phyloP scores from a whole-genome alignment of 2,329 filamentous ascomycete genomes.

The Aaosphaeria arxii region DNA sequence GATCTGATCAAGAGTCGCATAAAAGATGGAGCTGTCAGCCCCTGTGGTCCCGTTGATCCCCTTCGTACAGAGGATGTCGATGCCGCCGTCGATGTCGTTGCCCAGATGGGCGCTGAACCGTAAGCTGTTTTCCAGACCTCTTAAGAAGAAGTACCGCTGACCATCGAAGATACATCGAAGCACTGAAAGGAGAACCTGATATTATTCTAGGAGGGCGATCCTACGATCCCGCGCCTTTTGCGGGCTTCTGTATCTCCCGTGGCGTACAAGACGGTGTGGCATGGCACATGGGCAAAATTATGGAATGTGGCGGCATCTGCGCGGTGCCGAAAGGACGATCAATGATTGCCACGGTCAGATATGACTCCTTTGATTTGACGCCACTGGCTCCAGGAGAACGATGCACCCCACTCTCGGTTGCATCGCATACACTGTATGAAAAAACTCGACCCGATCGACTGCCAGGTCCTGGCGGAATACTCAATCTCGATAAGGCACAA shows the following conservation, averaged over 20 bases:
- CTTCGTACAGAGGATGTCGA: conserved; percentile 38
- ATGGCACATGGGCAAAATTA: conserved; percentile 52
- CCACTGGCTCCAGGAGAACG: conserved; percentile 36
- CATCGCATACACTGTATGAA: conserved; percentile 53
- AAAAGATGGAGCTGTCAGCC: not conserved
- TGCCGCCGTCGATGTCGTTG: conserved; percentile 35
- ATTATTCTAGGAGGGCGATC: conserved; percentile 43
- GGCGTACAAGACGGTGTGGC: conserved; percentile 1
- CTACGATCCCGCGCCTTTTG: conserved; percentile 5
- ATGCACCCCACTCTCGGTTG: conserved; percentile 49
- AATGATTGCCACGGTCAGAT: conserved; percentile 40
- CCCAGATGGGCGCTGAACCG: conserved; percentile 46
- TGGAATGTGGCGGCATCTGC: conserved; percentile 50
- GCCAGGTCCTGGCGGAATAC: conserved; percentile 41
- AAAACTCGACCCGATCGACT: conserved; percentile 51
- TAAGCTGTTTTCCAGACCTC: not conserved
- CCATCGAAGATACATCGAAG: conserved; percentile 26
- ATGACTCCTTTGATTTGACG: conserved; percentile 45
- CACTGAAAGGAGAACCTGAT: conserved; percentile 38
- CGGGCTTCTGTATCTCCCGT: conserved; percentile 2
- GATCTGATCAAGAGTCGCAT: not conserved
- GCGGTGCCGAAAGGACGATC: conserved; percentile 45
- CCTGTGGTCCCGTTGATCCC: conserved; percentile 31
- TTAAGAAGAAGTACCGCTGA: not conserved
- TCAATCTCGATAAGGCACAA: not conserved